phyloP scores from a whole-genome alignment of 1,284 basidiomycete species.

The Gomphus bonarii region DNA sequence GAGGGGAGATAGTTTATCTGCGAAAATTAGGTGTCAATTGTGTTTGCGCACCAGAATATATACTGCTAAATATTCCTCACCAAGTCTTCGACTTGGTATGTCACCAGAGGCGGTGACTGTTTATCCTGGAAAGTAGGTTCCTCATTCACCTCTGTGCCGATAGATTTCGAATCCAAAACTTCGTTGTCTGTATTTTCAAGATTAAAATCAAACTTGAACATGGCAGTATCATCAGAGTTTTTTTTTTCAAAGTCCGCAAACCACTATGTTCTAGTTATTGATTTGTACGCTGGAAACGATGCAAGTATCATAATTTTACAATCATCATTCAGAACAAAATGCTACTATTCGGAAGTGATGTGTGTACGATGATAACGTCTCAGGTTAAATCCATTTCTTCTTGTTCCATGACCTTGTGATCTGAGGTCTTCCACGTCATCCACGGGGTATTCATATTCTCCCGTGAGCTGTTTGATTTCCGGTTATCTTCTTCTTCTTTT shows the following conservation, averaged over 20 bases:
- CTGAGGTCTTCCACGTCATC: constrained; percentile 8
- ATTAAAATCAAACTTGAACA: constrained; percentile 53
- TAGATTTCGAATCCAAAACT: constrained; percentile 2
- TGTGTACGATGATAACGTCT: neutral
- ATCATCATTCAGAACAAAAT: too few relatives aligned
- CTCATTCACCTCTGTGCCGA: neutral
- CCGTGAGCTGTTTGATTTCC: neutral
- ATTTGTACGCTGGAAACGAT: neutral
- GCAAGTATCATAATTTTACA: too few relatives aligned
- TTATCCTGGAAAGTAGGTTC: neutral
- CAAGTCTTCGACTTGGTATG: neutral
- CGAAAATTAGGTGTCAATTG: constrained; percentile 1
- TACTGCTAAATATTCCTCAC: constrained; percentile 14
- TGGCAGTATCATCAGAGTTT: constrained; percentile 13
- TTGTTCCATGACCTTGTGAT: neutral
- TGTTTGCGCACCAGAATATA: constrained; percentile 25
- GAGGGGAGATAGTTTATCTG: constrained; percentile 31
- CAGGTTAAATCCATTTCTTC: neutral
- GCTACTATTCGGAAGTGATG: too few relatives aligned
- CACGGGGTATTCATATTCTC: constrained; percentile 4
- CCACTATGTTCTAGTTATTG: neutral
- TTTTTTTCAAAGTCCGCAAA: neutral
- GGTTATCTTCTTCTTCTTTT: constrained; percentile 8
- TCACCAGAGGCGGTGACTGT: neutral
- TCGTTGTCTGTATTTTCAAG: constrained; percentile 29